A percentile compares a stretch with the other conserved stretches of the same genome.
Evolutionary conservation across 2,329 filamentous ascomycete species (phyloP).

Genomic region (Hypoxylon sp.): DNA sequence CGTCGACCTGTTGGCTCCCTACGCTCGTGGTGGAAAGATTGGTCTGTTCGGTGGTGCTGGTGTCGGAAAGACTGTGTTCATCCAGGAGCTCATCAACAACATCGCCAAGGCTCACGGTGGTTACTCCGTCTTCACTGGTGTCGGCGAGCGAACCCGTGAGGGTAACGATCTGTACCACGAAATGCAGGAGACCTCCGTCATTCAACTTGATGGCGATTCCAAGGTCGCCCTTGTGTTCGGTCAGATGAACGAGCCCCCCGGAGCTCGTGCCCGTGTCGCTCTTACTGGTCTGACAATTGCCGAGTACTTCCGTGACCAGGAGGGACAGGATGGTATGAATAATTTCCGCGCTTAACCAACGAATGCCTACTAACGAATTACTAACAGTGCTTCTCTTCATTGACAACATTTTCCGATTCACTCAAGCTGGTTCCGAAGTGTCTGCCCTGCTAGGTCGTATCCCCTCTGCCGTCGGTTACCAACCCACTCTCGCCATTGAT

Average conservation of each 20-base stretch:
- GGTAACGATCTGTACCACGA: conserved; percentile 99
- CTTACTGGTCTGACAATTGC: conserved; percentile 88
- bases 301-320: conserved; percentile 83
- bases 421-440: conserved; percentile 99
- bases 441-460: conserved; percentile 99
- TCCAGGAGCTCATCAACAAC: conserved; percentile 99
- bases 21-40: conserved; percentile 99
- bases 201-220: conserved; percentile 98
- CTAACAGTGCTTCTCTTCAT: conserved; percentile 99
- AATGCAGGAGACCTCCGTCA: conserved; percentile 99
- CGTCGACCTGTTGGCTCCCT: conserved; percentile 97
- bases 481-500: conserved; percentile 97
- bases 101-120: conserved; percentile 99
- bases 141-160: conserved; percentile 99
- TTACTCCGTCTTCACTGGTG: conserved; percentile 99
- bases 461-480: conserved; percentile 99
- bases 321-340: conserved; percentile 86
- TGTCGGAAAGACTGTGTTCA: conserved; percentile 99
- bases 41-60: conserved; percentile 99
- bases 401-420: conserved; percentile 99
- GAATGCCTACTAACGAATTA: conserved; percentile 6
- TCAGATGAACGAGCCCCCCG: conserved; percentile 99
- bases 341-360: background rate
- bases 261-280: conserved; percentile 99
- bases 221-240: conserved; percentile 99